Base-by-base conservation (phyloP, 2,329 filamentous ascomycete species). In the Pseudocercospora fijiensis region DNA sequence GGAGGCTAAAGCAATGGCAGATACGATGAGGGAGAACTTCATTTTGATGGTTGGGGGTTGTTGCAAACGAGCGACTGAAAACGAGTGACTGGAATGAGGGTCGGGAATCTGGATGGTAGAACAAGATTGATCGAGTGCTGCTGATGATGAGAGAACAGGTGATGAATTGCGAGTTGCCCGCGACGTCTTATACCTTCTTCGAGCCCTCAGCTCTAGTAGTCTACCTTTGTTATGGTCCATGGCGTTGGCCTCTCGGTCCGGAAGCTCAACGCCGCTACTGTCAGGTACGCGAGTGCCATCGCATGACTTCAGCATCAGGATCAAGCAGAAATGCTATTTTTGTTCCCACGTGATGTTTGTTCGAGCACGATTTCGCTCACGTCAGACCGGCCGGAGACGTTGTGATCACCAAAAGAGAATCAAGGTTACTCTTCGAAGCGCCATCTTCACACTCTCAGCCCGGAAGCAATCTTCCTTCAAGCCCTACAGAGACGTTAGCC, bases 1-100 rank as follows among this genome's bases (percentile, higher is more conserved):
- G 26, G 43, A 18, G 6, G 47, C 56, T 20, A 63, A 27, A 18
- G 28, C 56, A 49, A 63, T 27, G 28, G 61, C 61, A 43, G 61
- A 55, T n/a, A 22, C 26, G 57, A 63, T 24, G 45, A 60, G 9
- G n/a, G 61, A 53, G 45, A 45, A 24, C 61, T 63, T 63, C 61
- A 63, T 63, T 24, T n/a, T 63, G 57, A 63, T 37, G 13, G 13
- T 37, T 37, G 33, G 13, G 16, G 33, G 13, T 18, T 56, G 27
- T 24, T n/a, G 28, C 22, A n/a, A n/a, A 28, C n/a, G 16, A 56
- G 28, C 11, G 52, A 20, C 30, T 18, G 27, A 37, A 24, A 57
- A 33, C 28, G 58, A 60, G 27, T 43, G 45, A 43, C 45, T 52
- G 26, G 47, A 60, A 37, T 33, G 52, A 56, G 52, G 37, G 52